Percentiles rank a stretch among this genome's conserved stretches.
Conservation (phyloP, 768 basidiomycete genomes). For the Amanita rubescens region DNA sequence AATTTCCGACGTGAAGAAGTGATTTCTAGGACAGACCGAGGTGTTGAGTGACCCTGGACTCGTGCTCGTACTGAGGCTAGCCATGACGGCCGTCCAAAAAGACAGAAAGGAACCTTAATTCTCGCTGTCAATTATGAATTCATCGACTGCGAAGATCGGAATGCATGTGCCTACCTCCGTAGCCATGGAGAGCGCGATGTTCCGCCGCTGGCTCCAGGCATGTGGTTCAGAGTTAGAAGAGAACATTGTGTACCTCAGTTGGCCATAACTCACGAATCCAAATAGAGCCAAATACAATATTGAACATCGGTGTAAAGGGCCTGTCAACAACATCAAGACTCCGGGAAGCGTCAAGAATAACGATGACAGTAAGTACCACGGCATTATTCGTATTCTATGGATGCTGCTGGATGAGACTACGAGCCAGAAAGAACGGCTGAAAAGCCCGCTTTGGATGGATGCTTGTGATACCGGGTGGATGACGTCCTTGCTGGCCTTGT, state of each 20-base stretch:
- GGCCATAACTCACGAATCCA: background rate
- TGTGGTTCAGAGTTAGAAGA: too few species aligned
- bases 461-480: constrained; percentile 2
- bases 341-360: background rate
- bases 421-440: background rate
- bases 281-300: background rate
- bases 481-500: background rate
- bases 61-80: too few species aligned
- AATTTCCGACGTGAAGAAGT: too few species aligned
- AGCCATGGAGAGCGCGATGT: too few species aligned
- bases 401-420: background rate
- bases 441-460: constrained; percentile 4
- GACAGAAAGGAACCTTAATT: too few species aligned
- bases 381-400: background rate
- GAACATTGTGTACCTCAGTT: background rate
- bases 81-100: too few species aligned
- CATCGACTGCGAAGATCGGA: too few species aligned
- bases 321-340: constrained; percentile 2
- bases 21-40: too few species aligned
- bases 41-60: too few species aligned
- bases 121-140: too few species aligned
- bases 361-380: constrained; percentile 1
- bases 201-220: too few species aligned
- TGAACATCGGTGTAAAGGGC: background rate
- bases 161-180: too few species aligned